These are phyloP conservation scores for Allantophomopsis cytisporea DNA, from an alignment of 2,329 filamentous ascomycete species.

Conservation along the genomic window DNA sequence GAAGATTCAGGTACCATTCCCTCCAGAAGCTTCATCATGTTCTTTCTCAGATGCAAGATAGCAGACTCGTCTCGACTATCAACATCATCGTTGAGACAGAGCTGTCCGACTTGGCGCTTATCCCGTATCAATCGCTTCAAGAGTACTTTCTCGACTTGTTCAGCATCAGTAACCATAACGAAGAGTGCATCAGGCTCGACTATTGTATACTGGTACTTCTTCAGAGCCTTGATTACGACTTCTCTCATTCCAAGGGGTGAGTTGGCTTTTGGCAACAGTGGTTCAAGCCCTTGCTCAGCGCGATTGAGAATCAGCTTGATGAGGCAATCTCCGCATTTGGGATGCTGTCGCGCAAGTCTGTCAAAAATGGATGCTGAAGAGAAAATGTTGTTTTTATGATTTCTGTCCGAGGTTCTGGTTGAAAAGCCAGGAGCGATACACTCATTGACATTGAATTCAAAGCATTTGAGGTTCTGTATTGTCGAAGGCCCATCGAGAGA, in stretches of 20 bases:
- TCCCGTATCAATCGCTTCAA: constrained; percentile 20
- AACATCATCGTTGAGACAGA: constrained; percentile 29
- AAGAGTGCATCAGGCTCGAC: constrained; percentile 25
- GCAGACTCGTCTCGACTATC: constrained; percentile 20
- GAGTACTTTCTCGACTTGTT: constrained; percentile 23
- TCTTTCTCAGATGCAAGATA: constrained; percentile 18
- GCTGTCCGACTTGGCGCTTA: constrained; percentile 21
- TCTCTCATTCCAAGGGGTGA: constrained; percentile 19
- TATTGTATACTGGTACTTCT: constrained; percentile 26
- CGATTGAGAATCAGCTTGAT: constrained; percentile 24
- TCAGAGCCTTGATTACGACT: constrained; percentile 22
- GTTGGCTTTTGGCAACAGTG: constrained; percentile 20
- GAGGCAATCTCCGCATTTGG: constrained; percentile 26
- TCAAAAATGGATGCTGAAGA: constrained; percentile 23
- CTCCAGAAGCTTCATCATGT: constrained; percentile 22
- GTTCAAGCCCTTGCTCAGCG: constrained; percentile 20
- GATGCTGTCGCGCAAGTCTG: constrained; percentile 21
- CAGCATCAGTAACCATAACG: constrained; percentile 28
- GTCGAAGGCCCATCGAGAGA: constrained; percentile 25
- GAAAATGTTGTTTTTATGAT: constrained; percentile 22
- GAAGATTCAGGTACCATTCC: constrained; percentile 11
- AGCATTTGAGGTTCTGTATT: constrained; percentile 24
- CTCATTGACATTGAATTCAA: constrained; percentile 25
- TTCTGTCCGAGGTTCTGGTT: constrained; percentile 19
- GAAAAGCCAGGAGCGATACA: constrained; percentile 27